Conservation (phyloP, 208 protist species). For the Balamuthia mandrillaris region DNA sequence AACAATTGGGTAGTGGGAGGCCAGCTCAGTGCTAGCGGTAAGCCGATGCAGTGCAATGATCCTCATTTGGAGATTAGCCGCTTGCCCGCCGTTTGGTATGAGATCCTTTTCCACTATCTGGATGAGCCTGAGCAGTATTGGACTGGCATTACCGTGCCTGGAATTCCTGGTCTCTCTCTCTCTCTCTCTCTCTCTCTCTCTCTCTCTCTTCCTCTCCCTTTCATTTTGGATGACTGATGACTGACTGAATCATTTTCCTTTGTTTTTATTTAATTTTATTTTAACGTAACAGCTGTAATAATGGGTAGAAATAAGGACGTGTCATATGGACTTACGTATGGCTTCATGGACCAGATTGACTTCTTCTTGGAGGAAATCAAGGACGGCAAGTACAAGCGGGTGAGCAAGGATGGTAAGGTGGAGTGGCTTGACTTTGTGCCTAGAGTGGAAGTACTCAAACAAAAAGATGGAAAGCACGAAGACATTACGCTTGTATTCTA, state of each 20-base stretch:
- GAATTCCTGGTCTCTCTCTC: background rate
- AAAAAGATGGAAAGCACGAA: background rate
- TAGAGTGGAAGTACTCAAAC: background rate
- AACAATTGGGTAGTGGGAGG: conserved; percentile 35
- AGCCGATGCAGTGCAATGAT: conserved; percentile 1
- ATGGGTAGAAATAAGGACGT: conserved; percentile 18
- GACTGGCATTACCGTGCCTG: background rate
- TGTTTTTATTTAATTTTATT: background rate
- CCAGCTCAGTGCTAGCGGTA: background rate
- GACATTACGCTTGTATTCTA: background rate
- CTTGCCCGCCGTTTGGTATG: conserved; percentile 19
- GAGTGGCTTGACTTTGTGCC: conserved; percentile 1
- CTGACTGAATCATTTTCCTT: background rate
- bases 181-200: background rate
- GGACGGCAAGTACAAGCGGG: conserved; percentile 8
- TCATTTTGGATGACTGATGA: background rate
- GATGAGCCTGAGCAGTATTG: background rate
- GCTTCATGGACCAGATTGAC: conserved; percentile 38
- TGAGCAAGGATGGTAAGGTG: background rate
- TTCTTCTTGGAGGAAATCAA: conserved; percentile 13
- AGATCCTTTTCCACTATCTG: conserved; percentile 10
- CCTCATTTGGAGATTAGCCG: conserved; percentile 20
- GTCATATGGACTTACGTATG: conserved; percentile 8
- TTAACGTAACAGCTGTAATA: background rate
- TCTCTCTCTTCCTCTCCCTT: background rate